Percentiles rank a stretch among this genome's conserved stretches.
Evolutionary conservation across 129 eudicot genomes (phyloP).

Genomic region (Gnaphalium uliginosum): DNA sequence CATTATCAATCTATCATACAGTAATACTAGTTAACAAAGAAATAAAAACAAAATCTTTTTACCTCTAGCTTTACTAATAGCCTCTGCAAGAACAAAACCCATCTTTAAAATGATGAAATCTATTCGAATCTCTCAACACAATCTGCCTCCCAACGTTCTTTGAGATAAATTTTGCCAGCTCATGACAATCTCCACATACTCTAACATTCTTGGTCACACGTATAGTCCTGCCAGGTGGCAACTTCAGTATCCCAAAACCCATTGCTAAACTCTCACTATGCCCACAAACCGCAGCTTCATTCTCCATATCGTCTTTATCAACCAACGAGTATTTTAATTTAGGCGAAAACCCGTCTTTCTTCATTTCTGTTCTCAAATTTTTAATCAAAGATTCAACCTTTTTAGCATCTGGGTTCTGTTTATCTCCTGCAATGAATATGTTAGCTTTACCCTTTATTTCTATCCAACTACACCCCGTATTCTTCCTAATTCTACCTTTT

Average conservation of each 20-base stretch:
- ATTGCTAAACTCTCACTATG: constrained; percentile 70
- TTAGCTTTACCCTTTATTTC: constrained; percentile 56
- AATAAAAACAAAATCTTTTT: neutral
- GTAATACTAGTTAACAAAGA: neutral
- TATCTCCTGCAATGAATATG: constrained; percentile 49
- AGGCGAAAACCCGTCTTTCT: constrained; percentile 37
- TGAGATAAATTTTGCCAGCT: constrained; percentile 64
- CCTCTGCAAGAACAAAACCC: constrained; percentile 77
- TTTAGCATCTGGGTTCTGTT: constrained; percentile 43
- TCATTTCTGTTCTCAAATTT: constrained; percentile 41
- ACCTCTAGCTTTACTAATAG: constrained; percentile 38
- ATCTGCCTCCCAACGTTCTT: constrained; percentile 54
- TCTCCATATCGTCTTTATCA: constrained; percentile 47
- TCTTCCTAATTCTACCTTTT: constrained; percentile 43
- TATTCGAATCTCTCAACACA: constrained; percentile 57
- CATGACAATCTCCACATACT: constrained; percentile 67
- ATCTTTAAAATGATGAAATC: constrained; percentile 75
- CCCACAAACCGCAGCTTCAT: constrained; percentile 54
- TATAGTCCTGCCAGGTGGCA: constrained; percentile 51
- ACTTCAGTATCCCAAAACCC: constrained; percentile 55
- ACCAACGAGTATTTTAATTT: constrained; percentile 35
- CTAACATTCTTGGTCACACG: constrained; percentile 60
- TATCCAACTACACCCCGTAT: constrained; percentile 65
- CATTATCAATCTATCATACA: neutral
- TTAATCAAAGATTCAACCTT: constrained; percentile 38